Conservation (phyloP, 2,329 filamentous ascomycete species). For the Colletotrichum sp. region DNA sequence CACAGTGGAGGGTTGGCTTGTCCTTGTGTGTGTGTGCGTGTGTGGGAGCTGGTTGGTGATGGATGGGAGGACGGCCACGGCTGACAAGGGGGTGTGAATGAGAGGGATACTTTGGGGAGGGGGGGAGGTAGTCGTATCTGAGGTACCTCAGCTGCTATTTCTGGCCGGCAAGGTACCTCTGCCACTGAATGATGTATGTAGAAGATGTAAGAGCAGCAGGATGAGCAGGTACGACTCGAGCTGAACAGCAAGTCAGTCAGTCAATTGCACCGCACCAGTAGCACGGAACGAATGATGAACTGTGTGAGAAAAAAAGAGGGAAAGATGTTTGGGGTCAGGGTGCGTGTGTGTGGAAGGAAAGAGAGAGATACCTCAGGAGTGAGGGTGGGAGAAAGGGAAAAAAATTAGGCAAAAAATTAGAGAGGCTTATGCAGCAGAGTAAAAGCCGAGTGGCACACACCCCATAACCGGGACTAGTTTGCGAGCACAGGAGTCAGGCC, state of each 20-base stretch:
- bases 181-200: not conserved
- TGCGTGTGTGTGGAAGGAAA: not conserved
- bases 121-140: slow-evolving; percentile 17
- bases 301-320: not conserved
- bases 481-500: slow-evolving; percentile 22
- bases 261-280: not conserved
- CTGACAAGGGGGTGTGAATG: slow-evolving; percentile 1
- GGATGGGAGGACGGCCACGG: not conserved
- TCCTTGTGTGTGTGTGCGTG: not conserved
- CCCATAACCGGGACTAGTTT: slow-evolving; percentile 21
- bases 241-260: not conserved
- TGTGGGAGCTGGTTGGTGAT: slow-evolving; percentile 8
- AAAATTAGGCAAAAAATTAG: not conserved
- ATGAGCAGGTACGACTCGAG: not conserved
- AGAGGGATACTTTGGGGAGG: not conserved
- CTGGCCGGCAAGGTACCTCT: not conserved
- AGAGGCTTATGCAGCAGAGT: slow-evolving; percentile 20
- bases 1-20: slow-evolving; percentile 18
- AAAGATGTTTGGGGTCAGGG: not conserved
- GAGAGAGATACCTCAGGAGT: not conserved
- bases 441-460: slow-evolving; percentile 6
- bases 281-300: not conserved
- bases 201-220: not conserved
- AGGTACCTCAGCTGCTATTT: not conserved
- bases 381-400: not conserved